phyloP scores from a whole-genome alignment of 768 basidiomycete genomes.

The Panellus pusillus region DNA sequence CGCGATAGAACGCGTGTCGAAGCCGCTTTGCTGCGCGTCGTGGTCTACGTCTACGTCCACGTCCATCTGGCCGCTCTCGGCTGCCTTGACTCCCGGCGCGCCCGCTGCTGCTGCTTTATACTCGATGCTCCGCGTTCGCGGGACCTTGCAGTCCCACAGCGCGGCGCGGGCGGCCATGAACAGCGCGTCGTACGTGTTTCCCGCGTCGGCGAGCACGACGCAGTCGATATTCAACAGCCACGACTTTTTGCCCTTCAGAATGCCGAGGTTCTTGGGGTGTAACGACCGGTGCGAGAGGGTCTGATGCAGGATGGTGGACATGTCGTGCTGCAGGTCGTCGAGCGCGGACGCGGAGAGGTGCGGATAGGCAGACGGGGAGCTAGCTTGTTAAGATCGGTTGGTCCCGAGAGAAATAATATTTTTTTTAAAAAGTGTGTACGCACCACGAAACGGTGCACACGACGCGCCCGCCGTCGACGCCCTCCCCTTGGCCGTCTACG shows the following conservation, averaged over 20 bases:
- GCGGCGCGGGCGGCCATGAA: constrained; percentile 81
- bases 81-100: constrained; percentile 20
- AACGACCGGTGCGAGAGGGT: constrained; percentile 68
- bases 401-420: constrained; percentile 1
- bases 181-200: constrained; percentile 75
- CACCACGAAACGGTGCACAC: constrained; percentile 77
- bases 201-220: constrained; percentile 71
- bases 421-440: constrained; percentile 27
- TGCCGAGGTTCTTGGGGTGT: constrained; percentile 63
- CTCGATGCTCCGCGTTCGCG: constrained; percentile 68
- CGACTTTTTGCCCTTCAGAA: constrained; percentile 59
- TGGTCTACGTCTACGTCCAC: constrained; percentile 44
- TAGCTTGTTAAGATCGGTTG: constrained; percentile 37
- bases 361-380: constrained; percentile 82
- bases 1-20: constrained; percentile 53
- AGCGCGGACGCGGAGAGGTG: constrained; percentile 59
- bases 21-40: constrained; percentile 44
- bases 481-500: constrained; percentile 40
- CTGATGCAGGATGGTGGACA: constrained; percentile 60
- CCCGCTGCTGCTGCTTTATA: constrained; percentile 50
- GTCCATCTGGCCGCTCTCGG: constrained; percentile 51
- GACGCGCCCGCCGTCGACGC: constrained; percentile 60
- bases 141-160: constrained; percentile 79
- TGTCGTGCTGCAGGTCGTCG: constrained; percentile 77
- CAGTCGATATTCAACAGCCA: constrained; percentile 80